phyloP scores from a whole-genome alignment of 2,329 filamentous ascomycete genomes.

The Ascochyta viciae-villosae region DNA sequence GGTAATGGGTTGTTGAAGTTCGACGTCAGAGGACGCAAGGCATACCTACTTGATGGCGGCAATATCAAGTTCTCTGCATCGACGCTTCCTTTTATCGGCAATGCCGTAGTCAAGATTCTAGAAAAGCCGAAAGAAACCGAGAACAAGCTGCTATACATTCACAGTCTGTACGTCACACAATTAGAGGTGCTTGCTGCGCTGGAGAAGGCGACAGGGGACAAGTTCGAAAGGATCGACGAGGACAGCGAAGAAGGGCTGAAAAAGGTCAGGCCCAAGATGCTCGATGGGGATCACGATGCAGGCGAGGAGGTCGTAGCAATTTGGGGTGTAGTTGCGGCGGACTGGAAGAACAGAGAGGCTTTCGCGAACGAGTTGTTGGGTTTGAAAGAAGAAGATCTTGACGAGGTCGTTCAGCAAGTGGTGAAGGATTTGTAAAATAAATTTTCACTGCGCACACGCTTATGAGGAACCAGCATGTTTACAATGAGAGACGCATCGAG shows the following conservation, averaged over 20 bases:
- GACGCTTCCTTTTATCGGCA: slow-evolving; percentile 61
- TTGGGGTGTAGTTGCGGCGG: slow-evolving; percentile 44
- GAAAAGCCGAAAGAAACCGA: slow-evolving; percentile 54
- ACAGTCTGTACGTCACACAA: slow-evolving; percentile 65
- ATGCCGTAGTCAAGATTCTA: slow-evolving; percentile 61
- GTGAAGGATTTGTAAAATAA: slow-evolving; percentile 23
- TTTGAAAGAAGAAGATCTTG: slow-evolving; percentile 40
- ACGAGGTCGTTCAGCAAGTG: slow-evolving; percentile 37
- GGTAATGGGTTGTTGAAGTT: slow-evolving; percentile 59
- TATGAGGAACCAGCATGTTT: not conserved
- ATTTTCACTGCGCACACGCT: too few relatives aligned
- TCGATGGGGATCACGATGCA: slow-evolving; percentile 41
- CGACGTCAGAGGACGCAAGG: slow-evolving; percentile 58
- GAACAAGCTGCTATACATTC: slow-evolving; percentile 66
- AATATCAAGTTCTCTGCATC: slow-evolving; percentile 61
- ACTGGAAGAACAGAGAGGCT: slow-evolving; percentile 40
- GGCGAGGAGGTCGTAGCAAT: slow-evolving; percentile 44
- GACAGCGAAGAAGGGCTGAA: slow-evolving; percentile 43
- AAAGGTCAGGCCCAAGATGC: slow-evolving; percentile 39
- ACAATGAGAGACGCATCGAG: not conserved
- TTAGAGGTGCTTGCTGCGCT: slow-evolving; percentile 63
- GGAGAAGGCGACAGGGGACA: slow-evolving; percentile 60
- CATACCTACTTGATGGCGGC: slow-evolving; percentile 65
- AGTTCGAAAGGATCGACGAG: slow-evolving; percentile 57
- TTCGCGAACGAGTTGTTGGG: slow-evolving; percentile 45